phyloP scores from a whole-genome alignment of 2,329 filamentous ascomycete species.

The Penicillium oxalicum region DNA sequence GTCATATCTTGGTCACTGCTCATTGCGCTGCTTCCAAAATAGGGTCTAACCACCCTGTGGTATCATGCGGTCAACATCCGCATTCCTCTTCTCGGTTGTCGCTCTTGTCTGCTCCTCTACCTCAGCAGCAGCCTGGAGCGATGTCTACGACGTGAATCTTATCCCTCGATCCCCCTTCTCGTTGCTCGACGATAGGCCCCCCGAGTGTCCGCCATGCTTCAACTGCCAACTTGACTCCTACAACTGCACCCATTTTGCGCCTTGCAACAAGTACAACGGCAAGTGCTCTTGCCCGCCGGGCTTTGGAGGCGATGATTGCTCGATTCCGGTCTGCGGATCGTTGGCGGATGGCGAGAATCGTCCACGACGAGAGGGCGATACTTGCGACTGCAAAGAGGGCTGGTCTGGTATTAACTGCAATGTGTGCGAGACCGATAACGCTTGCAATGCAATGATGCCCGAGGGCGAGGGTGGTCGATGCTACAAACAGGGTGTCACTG shows the following conservation, averaged over 20 bases:
- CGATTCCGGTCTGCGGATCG: constrained; percentile 86
- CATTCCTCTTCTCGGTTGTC: constrained; percentile 21
- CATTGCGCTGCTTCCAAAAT: constrained; percentile 1
- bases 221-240: constrained; percentile 95
- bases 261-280: constrained; percentile 83
- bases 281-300: constrained; percentile 89
- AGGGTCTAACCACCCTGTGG: constrained; percentile 7
- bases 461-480: constrained; percentile 77
- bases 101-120: constrained; percentile 22
- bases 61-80: constrained; percentile 26
- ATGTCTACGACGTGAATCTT: constrained; percentile 57
- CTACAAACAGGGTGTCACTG: constrained; percentile 82
- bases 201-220: constrained; percentile 60
- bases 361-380: constrained; percentile 62
- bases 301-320: constrained; percentile 90
- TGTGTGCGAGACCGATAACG: constrained; percentile 76
- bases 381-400: constrained; percentile 82
- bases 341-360: constrained; percentile 74
- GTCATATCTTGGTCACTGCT: constrained; percentile 6
- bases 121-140: constrained; percentile 31
- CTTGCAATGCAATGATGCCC: constrained; percentile 84
- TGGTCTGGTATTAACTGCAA: constrained; percentile 99
- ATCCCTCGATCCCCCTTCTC: constrained; percentile 59
- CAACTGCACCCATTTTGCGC: constrained; percentile 81
- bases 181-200: constrained; percentile 65